Evolutionary conservation across 1,284 basidiomycete genomes (phyloP).

Genomic region (Trichosporon coremiiforme): DNA sequence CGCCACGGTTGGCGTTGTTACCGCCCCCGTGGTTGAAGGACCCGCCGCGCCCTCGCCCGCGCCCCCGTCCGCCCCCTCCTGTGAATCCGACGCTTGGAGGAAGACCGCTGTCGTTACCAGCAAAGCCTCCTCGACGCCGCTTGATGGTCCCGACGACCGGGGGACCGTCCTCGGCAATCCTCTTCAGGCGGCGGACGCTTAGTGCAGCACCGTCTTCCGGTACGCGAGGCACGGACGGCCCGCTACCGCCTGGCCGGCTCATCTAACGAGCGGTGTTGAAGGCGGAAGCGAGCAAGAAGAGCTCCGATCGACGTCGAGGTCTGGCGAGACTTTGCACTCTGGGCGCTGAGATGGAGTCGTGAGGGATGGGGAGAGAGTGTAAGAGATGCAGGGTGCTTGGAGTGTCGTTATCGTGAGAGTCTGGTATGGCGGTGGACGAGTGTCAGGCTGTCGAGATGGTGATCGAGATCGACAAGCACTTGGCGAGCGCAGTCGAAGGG

Average conservation of each 20-base stretch:
- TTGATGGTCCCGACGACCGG: slow-evolving; percentile 10
- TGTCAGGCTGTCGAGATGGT: too few relatives aligned
- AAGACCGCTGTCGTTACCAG: background rate
- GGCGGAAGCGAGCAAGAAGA: background rate
- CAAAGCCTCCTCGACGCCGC: background rate
- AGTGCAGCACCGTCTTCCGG: background rate
- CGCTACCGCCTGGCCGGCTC: slow-evolving; percentile 5
- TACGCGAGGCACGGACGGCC: background rate
- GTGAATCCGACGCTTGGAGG: background rate
- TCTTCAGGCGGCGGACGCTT: slow-evolving; percentile 8
- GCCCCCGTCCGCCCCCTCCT: background rate
- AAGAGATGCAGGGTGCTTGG: too few relatives aligned
- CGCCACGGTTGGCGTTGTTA: background rate
- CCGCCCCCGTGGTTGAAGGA: background rate
- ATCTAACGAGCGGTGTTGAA: background rate
- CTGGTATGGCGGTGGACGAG: too few relatives aligned
- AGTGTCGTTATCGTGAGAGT: too few relatives aligned
- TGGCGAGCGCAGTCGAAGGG: background rate
- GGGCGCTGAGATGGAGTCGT: too few relatives aligned
- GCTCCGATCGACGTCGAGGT: background rate
- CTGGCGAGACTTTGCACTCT: background rate
- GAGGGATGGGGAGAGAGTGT: too few relatives aligned
- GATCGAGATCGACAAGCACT: background rate
- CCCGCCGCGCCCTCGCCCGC: background rate
- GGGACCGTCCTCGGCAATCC: background rate